Evolutionary conservation across 768 basidiomycete genomes (phyloP).

Genomic region (Podaxis sp.): DNA sequence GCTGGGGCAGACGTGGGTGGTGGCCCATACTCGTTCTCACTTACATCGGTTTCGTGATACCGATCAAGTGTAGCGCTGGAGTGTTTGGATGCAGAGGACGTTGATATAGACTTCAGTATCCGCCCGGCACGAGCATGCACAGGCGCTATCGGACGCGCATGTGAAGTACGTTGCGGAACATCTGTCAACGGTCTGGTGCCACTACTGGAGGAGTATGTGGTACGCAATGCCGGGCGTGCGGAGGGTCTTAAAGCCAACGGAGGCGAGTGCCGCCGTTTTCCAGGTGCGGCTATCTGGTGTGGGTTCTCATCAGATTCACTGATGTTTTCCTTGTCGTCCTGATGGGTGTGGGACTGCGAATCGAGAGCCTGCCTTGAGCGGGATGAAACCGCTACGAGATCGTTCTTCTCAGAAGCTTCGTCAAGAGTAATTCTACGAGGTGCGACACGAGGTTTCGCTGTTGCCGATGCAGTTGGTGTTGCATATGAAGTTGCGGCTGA

Average conservation of each 20-base stretch:
- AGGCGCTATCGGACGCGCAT: constrained; percentile 42
- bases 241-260: constrained; percentile 33
- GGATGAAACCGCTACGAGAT: constrained; percentile 20
- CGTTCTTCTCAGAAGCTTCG: constrained; percentile 27
- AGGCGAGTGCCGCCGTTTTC: constrained; percentile 32
- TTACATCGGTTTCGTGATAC: constrained; percentile 42
- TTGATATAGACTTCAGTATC: constrained; percentile 41
- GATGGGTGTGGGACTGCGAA: constrained; percentile 25
- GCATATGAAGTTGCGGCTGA: constrained; percentile 31
- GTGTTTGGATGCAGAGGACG: constrained; percentile 28
- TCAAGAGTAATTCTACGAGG: constrained; percentile 45
- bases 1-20: not conserved
- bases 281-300: constrained; percentile 26
- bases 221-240: constrained; percentile 24
- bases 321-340: constrained; percentile 53
- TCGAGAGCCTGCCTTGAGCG: constrained; percentile 29
- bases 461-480: constrained; percentile 31
- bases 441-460: constrained; percentile 33
- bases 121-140: constrained; percentile 49
- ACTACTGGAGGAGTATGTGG: constrained; percentile 25
- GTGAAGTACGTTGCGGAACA: constrained; percentile 32
- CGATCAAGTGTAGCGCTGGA: constrained; percentile 40
- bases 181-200: constrained; percentile 31
- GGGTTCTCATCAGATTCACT: constrained; percentile 40
- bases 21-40: constrained; percentile 37